Evolutionary conservation across 2,329 filamentous ascomycete species (phyloP).

Genomic region (Phialophora chinensis): DNA sequence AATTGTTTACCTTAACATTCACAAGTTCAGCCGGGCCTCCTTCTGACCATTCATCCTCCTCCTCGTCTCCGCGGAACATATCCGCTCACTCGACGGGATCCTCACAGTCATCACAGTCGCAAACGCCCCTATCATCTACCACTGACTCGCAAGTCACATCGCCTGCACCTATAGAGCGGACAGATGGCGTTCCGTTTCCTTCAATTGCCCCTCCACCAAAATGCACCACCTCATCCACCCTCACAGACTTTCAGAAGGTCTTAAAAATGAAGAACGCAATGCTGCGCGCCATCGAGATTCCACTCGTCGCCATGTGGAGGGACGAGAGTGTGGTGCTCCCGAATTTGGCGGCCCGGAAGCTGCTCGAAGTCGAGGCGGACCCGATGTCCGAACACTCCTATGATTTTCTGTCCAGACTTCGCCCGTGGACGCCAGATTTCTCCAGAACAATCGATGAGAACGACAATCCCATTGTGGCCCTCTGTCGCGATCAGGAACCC

Average conservation of each 20-base stretch:
- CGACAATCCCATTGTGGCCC: constrained; percentile 70
- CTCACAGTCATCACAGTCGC: constrained; percentile 35
- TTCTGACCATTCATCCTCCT: constrained; percentile 42
- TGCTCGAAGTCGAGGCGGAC: constrained; percentile 56
- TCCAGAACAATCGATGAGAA: constrained; percentile 60
- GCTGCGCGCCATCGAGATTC: constrained; percentile 74
- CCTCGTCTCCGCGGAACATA: constrained; percentile 19
- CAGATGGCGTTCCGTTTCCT: constrained; percentile 66
- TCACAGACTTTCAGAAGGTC: constrained; percentile 74
- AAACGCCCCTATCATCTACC: constrained; percentile 41
- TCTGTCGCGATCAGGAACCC: constrained; percentile 66
- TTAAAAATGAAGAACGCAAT: constrained; percentile 77
- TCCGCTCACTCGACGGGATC: constrained; percentile 34
- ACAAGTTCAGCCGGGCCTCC: constrained; percentile 60
- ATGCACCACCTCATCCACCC: constrained; percentile 60
- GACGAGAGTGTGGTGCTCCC: constrained; percentile 76
- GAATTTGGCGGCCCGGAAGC: constrained; percentile 67
- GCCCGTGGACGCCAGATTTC: constrained; percentile 71
- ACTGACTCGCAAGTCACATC: constrained; percentile 52
- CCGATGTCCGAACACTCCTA: constrained; percentile 54
- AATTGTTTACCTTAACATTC: constrained; percentile 77
- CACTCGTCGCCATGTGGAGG: constrained; percentile 80
- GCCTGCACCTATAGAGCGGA: constrained; percentile 61
- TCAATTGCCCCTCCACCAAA: constrained; percentile 69
- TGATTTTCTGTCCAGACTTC: constrained; percentile 66